Base-by-base conservation (phyloP, 345 rosid species). In the Iberis pinnata region DNA sequence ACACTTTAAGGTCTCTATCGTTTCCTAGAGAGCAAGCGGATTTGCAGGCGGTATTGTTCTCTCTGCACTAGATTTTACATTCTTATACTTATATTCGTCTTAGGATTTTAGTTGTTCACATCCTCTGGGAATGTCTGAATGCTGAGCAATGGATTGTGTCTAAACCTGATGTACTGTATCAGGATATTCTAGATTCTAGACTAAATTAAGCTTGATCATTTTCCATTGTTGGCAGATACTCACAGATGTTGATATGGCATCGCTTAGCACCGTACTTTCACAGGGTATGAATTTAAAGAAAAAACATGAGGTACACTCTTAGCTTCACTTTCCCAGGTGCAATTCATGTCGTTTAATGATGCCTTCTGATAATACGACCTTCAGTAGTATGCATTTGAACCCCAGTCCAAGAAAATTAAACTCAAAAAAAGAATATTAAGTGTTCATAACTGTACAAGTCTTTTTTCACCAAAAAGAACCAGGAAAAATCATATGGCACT, bases 241-340 rank as follows among this genome's bases (percentile, higher is more conserved):
- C 8, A 75, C 78, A 2, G 79, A 76, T 45, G 65, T 79, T 48
- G 69, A 67, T 26, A 48, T 69, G 57, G 68, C 65, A 24, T 64
- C 87, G 8, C 75, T 84, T 48, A 65, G 65, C 59, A 74, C 72
- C n/a, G 95, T 87, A 43, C 89, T 87, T 60, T 56, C 81, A 9
- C 98, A 82, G 75, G 98, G 96, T 55, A 84, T 90, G 98, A 90
- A 78, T 75, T 18, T 64, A 50, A 86, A 90, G 89, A 86, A 90
- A 66, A 80, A 76, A 51, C 98, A 90, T 54, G 98, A 90, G 75
- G 95, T 89, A 57, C 50, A n/a, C 58, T 14, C 19, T 27, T 27
- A 25, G 37, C 3, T 25, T 63, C 32, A 13, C 43, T 56, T 43
- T 43, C 47, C 39, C 1, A 22, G 33, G 53, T 53, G 17, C 15